phyloP scores from a whole-genome alignment of 1,284 basidiomycete genomes.

The Irpex lacteus region DNA sequence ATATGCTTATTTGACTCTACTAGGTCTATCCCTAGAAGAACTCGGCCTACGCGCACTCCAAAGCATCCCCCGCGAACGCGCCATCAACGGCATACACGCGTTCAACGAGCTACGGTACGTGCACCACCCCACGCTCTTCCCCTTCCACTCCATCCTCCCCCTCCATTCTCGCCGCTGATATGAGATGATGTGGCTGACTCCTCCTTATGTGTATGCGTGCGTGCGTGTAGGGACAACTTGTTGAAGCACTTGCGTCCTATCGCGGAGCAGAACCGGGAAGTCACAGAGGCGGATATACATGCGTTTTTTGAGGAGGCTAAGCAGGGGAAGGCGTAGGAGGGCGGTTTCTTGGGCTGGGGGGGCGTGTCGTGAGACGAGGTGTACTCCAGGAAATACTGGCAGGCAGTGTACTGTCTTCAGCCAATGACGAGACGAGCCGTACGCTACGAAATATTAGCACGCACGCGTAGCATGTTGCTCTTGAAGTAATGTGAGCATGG shows the following conservation, averaged over 20 bases:
- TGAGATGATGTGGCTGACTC: too few relatives aligned
- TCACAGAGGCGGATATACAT: conserved; percentile 68
- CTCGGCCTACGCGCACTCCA: conserved; percentile 74
- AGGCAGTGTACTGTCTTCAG: too few relatives aligned
- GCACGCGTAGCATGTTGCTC: too few relatives aligned
- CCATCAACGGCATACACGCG: conserved; percentile 76
- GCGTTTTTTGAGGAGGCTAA: conserved; percentile 56
- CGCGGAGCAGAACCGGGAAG: conserved; percentile 73
- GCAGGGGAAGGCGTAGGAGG: neutral
- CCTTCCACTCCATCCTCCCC: too few relatives aligned
- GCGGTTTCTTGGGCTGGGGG: too few relatives aligned
- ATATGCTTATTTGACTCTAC: neutral
- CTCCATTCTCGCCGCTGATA: neutral
- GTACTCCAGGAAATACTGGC: too few relatives aligned
- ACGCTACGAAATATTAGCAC: too few relatives aligned
- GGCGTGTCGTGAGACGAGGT: too few relatives aligned
- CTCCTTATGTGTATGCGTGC: too few relatives aligned
- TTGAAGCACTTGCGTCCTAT: conserved; percentile 73
- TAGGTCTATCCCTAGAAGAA: conserved; percentile 73
- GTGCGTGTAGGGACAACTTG: conserved; percentile 56
- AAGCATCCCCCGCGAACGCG: conserved; percentile 67
- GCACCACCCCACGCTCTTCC: too few relatives aligned
- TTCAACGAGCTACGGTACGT: conserved; percentile 74
- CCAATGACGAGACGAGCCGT: too few relatives aligned
- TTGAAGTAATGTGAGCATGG: too few relatives aligned